Percentiles rank a stretch among this genome's conserved stretches.
These are phyloP conservation scores for Davidsoniella australis DNA, from an alignment of 2,329 filamentous ascomycete species.

Conservation along the genomic window DNA sequence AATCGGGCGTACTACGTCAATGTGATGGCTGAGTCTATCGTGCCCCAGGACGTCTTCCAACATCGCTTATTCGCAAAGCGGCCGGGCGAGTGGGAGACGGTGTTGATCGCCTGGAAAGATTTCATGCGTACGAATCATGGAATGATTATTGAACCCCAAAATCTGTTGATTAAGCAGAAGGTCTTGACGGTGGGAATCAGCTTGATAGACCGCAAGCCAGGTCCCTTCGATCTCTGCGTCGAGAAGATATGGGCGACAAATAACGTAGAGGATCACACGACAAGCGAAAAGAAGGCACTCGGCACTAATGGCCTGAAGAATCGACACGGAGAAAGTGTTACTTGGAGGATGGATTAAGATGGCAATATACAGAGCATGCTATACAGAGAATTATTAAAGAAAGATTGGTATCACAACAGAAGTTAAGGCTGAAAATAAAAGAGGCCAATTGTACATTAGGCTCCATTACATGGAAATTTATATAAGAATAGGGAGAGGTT, in stretches of 20 bases:
- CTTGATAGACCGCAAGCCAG: slow-evolving; percentile 73
- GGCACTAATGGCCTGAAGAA: slow-evolving; percentile 11
- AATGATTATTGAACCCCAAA: slow-evolving; percentile 80
- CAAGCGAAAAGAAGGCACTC: slow-evolving; percentile 6
- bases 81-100: slow-evolving; percentile 83
- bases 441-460: background rate
- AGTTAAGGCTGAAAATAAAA: background rate
- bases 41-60: slow-evolving; percentile 90
- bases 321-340: slow-evolving; percentile 11
- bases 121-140: slow-evolving; percentile 94
- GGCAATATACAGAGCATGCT: background rate
- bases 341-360: slow-evolving; percentile 11
- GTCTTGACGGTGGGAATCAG: slow-evolving; percentile 75
- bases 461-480: too few species aligned
- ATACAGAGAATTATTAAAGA: background rate
- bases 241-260: slow-evolving; percentile 88
- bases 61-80: slow-evolving; percentile 68
- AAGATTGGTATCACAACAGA: background rate
- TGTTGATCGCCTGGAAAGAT: slow-evolving; percentile 77
- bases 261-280: slow-evolving; percentile 13
- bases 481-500: too few species aligned
- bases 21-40: slow-evolving; percentile 82
- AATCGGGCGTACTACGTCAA: slow-evolving; percentile 89
- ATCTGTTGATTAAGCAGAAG: slow-evolving; percentile 72
- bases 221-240: slow-evolving; percentile 74